A percentile compares a stretch with the other conserved stretches of the same genome.
Conservation (phyloP, 768 basidiomycete genomes). For the Lentinula aciculospora region DNA sequence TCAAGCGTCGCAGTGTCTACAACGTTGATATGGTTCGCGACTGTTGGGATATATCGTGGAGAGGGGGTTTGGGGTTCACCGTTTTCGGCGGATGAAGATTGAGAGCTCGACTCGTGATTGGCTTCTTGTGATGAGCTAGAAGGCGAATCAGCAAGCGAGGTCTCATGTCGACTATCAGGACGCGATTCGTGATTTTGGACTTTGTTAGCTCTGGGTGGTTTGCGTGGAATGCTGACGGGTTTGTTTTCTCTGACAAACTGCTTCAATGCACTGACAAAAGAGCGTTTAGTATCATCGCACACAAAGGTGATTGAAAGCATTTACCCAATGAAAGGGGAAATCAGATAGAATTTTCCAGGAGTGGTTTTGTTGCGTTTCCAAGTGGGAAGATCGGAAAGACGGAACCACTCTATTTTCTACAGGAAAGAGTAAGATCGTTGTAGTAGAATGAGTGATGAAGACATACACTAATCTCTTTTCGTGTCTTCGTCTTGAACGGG, state of each 20-base stretch:
- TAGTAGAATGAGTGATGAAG: conserved; percentile 7
- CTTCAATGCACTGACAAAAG: conserved; percentile 50
- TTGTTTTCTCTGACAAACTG: conserved; percentile 62
- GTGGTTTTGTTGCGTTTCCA: conserved; percentile 77
- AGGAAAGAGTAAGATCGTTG: conserved; percentile 11
- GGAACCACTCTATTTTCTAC: conserved; percentile 97
- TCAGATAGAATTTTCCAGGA: conserved; percentile 87
- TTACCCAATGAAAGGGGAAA: conserved; percentile 89
- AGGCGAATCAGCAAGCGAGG: conserved; percentile 9
- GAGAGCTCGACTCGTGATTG: conserved; percentile 61
- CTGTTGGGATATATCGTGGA: conserved; percentile 45
- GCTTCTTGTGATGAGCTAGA: conserved; percentile 25
- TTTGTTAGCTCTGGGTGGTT: conserved; percentile 24
- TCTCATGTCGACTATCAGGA: conserved; percentile 10
- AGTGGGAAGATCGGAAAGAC: conserved; percentile 80
- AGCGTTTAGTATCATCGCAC: not conserved
- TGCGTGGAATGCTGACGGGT: conserved; percentile 41
- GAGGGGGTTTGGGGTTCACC: conserved; percentile 61
- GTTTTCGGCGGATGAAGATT: conserved; percentile 56
- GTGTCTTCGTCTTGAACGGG: conserved; percentile 86
- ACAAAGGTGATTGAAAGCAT: conserved; percentile 18
- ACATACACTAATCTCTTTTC: conserved; percentile 95
- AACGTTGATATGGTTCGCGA: conserved; percentile 22
- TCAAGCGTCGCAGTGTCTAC: conserved; percentile 39
- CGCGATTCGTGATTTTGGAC: conserved; percentile 14